phyloP scores from a whole-genome alignment of 2,329 filamentous ascomycete species.

The Hypoxylon sp. region DNA sequence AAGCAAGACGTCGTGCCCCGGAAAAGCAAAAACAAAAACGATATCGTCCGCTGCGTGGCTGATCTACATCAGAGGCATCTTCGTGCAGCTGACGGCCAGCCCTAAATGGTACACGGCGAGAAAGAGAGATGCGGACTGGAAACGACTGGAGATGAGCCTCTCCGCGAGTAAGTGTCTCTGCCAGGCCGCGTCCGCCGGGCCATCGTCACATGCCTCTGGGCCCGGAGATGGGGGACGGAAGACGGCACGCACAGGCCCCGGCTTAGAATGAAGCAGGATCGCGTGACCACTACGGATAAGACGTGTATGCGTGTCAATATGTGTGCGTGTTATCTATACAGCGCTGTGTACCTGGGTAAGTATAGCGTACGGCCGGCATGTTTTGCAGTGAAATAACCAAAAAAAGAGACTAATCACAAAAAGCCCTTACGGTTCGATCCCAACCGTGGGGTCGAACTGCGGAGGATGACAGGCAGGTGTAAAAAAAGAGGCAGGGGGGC shows the following conservation, averaged over 20 bases:
- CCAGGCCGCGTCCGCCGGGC: conserved; percentile 1
- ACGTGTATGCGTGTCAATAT: background rate
- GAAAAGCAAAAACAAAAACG: too few species aligned
- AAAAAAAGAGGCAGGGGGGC: background rate
- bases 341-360: too few species aligned
- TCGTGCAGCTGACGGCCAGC: conserved; percentile 21
- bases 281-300: conserved; percentile 4
- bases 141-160: too few species aligned
- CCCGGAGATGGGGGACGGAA: background rate
- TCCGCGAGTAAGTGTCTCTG: too few species aligned
- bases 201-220: conserved; percentile 11
- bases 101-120: too few species aligned
- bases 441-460: conserved; percentile 22
- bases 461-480: background rate
- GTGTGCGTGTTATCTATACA: too few species aligned
- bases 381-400: too few species aligned
- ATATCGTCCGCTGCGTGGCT: conserved; percentile 27
- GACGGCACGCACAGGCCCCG: background rate
- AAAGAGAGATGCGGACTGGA: background rate
- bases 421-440: conserved; percentile 19
- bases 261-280: background rate
- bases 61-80: conserved; percentile 14
- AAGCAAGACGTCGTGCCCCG: background rate
- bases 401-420: conserved; percentile 22
- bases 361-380: conserved; percentile 2